phyloP scores from a whole-genome alignment of 768 basidiomycete species.

The Flagelloscypha sp. region DNA sequence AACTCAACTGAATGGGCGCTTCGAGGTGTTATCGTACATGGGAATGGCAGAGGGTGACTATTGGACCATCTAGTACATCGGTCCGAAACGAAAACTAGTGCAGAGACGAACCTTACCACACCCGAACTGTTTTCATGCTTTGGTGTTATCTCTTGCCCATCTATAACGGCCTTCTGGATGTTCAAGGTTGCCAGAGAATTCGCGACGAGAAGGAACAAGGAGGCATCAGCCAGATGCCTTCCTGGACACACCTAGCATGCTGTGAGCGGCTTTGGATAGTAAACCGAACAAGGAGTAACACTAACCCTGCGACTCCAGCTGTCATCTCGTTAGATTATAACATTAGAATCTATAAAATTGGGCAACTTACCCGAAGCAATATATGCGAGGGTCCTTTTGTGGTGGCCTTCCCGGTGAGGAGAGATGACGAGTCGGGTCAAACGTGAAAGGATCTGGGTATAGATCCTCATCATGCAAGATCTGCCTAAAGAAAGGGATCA shows the following conservation, averaged over 20 bases:
- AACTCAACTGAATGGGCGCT: no score
- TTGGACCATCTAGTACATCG: no score
- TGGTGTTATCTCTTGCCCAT: conserved; percentile 37
- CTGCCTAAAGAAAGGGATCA: background rate
- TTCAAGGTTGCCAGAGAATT: conserved; percentile 42
- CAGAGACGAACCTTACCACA: conserved; percentile 36
- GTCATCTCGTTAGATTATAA: background rate
- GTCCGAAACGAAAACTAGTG: no score
- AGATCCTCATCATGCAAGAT: background rate
- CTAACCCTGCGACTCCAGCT: no score
- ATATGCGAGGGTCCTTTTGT: conserved; percentile 4
- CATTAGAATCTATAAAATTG: conserved; percentile 11
- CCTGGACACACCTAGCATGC: conserved; percentile 40
- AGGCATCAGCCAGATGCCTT: conserved; percentile 43
- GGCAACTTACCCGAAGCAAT: conserved; percentile 24
- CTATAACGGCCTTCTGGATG: conserved; percentile 34
- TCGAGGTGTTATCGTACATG: no score
- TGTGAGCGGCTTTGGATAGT: no score
- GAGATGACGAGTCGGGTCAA: conserved; percentile 18
- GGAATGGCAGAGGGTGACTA: no score
- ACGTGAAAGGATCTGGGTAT: conserved; percentile 19
- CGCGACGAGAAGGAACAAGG: conserved; percentile 35
- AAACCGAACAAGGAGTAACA: no score
- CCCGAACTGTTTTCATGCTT: conserved; percentile 37
- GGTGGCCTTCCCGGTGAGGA: background rate